Evolutionary conservation across 352 stramenopile species (phyloP).

Genomic region (Phytophthora constricta): DNA sequence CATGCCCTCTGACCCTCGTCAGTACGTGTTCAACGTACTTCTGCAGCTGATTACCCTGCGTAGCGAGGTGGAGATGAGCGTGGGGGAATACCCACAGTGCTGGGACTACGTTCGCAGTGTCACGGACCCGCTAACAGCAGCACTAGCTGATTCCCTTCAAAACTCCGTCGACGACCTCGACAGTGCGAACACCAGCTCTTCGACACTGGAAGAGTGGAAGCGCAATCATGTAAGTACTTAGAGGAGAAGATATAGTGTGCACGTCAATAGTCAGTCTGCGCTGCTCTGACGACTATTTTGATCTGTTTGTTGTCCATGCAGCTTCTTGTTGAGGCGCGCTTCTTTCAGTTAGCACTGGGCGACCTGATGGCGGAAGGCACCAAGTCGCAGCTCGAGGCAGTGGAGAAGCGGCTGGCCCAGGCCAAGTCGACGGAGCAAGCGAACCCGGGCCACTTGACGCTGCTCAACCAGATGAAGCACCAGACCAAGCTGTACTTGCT

Average conservation of each 20-base stretch:
- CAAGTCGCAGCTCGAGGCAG: slow-evolving; percentile 56
- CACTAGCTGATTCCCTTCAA: slow-evolving; percentile 55
- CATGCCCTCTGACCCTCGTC: slow-evolving; percentile 61
- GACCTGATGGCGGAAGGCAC: slow-evolving; percentile 60
- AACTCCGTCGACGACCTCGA: slow-evolving; percentile 43
- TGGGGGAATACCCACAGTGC: slow-evolving; percentile 65
- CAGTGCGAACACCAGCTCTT: background rate
- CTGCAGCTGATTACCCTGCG: slow-evolving; percentile 77
- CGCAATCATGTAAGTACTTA: slow-evolving; percentile 63
- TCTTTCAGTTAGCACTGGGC: slow-evolving; percentile 66
- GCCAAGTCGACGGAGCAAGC: slow-evolving; percentile 44
- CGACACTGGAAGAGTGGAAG: slow-evolving; percentile 49
- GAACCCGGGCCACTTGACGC: slow-evolving; percentile 44
- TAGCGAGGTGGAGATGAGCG: slow-evolving; percentile 72
- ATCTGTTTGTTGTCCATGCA: slow-evolving; percentile 19
- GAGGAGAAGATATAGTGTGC: background rate
- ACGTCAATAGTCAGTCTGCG: no score
- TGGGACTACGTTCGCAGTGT: slow-evolving; percentile 61
- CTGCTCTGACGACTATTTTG: no score
- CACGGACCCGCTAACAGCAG: slow-evolving; percentile 57
- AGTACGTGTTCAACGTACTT: slow-evolving; percentile 86
- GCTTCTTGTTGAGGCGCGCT: slow-evolving; percentile 78
- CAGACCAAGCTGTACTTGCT: slow-evolving; percentile 85
- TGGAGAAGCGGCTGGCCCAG: slow-evolving; percentile 58
- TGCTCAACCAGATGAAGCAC: slow-evolving; percentile 81